phyloP scores from a whole-genome alignment of 83 land plant species.

The Thuja plicata region DNA sequence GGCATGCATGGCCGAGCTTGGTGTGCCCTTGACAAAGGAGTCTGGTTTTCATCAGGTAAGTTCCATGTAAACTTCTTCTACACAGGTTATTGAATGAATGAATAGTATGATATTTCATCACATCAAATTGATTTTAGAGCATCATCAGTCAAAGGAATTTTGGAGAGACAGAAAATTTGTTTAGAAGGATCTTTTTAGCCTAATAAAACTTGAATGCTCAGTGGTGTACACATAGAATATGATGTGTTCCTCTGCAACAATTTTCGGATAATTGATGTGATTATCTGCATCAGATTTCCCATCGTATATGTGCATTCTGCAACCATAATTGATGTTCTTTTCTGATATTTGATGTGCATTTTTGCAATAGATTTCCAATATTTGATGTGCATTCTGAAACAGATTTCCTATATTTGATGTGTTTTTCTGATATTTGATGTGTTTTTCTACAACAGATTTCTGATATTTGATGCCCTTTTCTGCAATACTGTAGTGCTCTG shows the following conservation, averaged over 20 bases:
- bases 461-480: neutral
- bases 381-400: too few species aligned
- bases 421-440: too few species aligned
- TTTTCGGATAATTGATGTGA: too few species aligned
- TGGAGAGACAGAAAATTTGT: neutral
- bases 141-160: neutral
- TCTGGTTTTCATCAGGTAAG: constrained; percentile 90
- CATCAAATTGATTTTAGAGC: neutral
- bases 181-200: neutral
- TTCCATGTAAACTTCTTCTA: neutral
- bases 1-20: constrained; percentile 94
- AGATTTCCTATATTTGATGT: too few species aligned
- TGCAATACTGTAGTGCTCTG: neutral
- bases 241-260: too few species aligned
- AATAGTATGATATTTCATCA: neutral
- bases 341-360: neutral
- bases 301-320: too few species aligned
- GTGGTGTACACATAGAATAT: neutral
- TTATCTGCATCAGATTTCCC: too few species aligned
- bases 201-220: neutral
- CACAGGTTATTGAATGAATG: too few species aligned
- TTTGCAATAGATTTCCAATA: too few species aligned
- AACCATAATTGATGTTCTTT: too few species aligned
- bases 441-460: too few species aligned
- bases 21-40: constrained; percentile 87